These are phyloP conservation scores for Serendipita vermifera DNA, from an alignment of 768 basidiomycete species.

Conservation along the genomic window DNA sequence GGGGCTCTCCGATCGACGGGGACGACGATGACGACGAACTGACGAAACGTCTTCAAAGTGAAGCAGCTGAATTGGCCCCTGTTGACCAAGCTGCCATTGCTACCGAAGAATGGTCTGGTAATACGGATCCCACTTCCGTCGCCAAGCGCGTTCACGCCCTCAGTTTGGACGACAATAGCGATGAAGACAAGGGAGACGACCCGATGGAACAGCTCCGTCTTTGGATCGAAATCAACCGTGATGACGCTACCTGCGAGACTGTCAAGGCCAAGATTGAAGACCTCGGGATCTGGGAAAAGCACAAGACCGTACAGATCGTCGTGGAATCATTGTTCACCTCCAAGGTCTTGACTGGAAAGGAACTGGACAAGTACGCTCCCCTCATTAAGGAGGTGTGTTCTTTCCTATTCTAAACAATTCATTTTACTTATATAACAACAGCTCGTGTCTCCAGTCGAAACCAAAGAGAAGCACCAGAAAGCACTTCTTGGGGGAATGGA, in stretches of 20 bases:
- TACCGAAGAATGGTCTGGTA: conserved; percentile 82
- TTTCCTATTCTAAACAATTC: not conserved
- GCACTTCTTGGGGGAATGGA: conserved; percentile 87
- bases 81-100: conserved; percentile 39
- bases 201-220: conserved; percentile 72
- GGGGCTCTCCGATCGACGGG: conserved; percentile 29
- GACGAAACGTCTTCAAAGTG: conserved; percentile 82
- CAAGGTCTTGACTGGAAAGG: conserved; percentile 38
- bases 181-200: conserved; percentile 65
- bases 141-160: conserved; percentile 66
- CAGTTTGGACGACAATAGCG: conserved; percentile 76
- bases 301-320: conserved; percentile 74
- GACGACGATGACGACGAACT: conserved; percentile 60
- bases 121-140: conserved; percentile 81
- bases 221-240: conserved; percentile 70
- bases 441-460: conserved; percentile 53
- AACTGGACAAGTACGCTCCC: conserved; percentile 51
- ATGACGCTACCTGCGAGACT: conserved; percentile 35
- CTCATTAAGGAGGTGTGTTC: conserved; percentile 61
- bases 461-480: conserved; percentile 83
- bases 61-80: conserved; percentile 61
- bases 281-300: conserved; percentile 85
- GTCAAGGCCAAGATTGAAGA: conserved; percentile 81
- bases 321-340: conserved; percentile 74
- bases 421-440: conserved; percentile 21